phyloP scores from a whole-genome alignment of 148 eudicot species.

The Talinum fruticosum region DNA sequence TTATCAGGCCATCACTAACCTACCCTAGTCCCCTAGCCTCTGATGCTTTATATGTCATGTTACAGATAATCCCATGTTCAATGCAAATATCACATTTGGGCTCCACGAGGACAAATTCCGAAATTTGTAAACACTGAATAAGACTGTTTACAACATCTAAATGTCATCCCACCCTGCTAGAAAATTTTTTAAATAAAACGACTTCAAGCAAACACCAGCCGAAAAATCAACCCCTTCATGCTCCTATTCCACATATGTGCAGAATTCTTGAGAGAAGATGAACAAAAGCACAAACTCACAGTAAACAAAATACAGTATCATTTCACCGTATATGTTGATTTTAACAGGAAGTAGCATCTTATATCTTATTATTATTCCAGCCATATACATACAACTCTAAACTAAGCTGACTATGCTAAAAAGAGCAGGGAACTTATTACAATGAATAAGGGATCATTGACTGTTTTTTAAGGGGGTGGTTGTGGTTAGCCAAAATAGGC shows the following conservation, averaged over 20 bases:
- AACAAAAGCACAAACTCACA: background rate
- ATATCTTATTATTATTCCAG: conserved; percentile 17
- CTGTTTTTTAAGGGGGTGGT: conserved; percentile 8
- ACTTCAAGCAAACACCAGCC: background rate
- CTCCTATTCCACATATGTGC: background rate
- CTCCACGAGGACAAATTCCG: background rate
- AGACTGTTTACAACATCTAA: too few relatives aligned
- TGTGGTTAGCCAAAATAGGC: conserved; percentile 20
- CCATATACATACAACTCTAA: conserved; percentile 21
- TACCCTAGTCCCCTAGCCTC: background rate
- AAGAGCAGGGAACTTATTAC: conserved; percentile 26
- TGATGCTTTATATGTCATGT: background rate
- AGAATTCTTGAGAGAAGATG: background rate
- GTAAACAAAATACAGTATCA: conserved; percentile 14
- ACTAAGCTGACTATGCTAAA: conserved; percentile 24
- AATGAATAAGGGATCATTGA: conserved; percentile 28
- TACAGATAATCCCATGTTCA: background rate
- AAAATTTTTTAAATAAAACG: too few relatives aligned
- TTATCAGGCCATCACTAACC: background rate
- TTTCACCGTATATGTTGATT: conserved; percentile 11
- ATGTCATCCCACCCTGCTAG: too few relatives aligned
- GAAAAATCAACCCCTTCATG: background rate
- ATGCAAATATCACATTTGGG: background rate
- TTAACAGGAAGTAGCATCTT: conserved; percentile 18
- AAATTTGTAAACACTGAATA: too few relatives aligned